Percentiles rank a stretch among this genome's conserved stretches.
Evolutionary conservation across 2,329 filamentous ascomycete species (phyloP).

Genomic region (Xylaria sp.): DNA sequence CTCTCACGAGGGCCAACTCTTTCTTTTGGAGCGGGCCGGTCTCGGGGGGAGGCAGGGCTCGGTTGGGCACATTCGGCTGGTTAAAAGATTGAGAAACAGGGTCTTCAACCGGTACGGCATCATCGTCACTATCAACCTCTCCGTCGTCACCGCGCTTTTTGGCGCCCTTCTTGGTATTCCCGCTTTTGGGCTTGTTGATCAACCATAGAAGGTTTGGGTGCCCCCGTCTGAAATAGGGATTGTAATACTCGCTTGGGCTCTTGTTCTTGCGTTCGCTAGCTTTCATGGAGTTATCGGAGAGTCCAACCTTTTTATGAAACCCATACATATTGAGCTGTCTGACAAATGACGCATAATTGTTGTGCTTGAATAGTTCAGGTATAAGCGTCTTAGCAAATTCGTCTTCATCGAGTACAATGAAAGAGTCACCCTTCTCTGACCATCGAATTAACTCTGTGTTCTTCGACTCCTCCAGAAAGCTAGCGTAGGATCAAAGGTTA

Average conservation of each 20-base stretch:
- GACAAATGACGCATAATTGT: conserved; percentile 97
- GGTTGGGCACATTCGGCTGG: conserved; percentile 45
- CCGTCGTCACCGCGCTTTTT: conserved; percentile 72
- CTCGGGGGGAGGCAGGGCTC: conserved; percentile 57
- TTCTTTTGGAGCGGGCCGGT: conserved; percentile 69
- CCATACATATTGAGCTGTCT: conserved; percentile 97
- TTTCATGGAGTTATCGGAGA: conserved; percentile 97
- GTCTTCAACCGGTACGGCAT: conserved; percentile 58
- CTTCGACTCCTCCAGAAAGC: conserved; percentile 91
- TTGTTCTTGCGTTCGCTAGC: conserved; percentile 98
- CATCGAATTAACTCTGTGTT: conserved; percentile 96
- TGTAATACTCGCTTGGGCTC: conserved; percentile 97
- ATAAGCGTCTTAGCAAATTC: conserved; percentile 98
- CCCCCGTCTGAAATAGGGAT: conserved; percentile 93
- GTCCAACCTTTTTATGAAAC: conserved; percentile 93
- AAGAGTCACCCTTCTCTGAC: conserved; percentile 96
- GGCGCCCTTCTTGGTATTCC: conserved; percentile 65
- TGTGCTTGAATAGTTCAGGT: conserved; percentile 98
- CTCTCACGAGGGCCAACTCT: conserved; percentile 80
- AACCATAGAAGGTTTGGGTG: conserved; percentile 94
- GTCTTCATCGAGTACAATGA: conserved; percentile 96
- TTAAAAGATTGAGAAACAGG: conserved; percentile 55
- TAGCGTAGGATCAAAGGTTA: conserved; percentile 53
- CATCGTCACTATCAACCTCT: conserved; percentile 78
- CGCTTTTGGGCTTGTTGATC: conserved; percentile 92